Base-by-base conservation (phyloP, 768 basidiomycete species). In the Amanita inopinata region DNA sequence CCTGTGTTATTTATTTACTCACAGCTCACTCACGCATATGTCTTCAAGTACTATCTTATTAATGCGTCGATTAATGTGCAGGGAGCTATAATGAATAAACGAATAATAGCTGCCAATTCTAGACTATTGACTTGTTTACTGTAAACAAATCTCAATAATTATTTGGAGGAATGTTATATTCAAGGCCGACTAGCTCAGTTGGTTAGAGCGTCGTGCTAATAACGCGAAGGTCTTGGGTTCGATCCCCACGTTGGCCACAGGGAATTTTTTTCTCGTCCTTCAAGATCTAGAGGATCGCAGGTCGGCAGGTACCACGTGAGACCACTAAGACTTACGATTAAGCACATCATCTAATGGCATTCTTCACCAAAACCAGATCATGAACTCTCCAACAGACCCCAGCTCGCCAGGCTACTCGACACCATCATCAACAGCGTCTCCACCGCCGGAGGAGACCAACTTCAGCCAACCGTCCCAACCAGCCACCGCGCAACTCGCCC, bases 171-270 rank as follows among this genome's bases (percentile, higher is more conserved):
- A 5, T 3, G 5, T 7, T 34, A 17, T 3, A 3, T 38, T 14
- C 14, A 17, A 42, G 77, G 79, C 78, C 77, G 77, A 72, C 75
- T 81, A 80, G 79, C 79, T 81, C 80, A 81, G 80, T 66, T 80
- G 80, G 80, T 81, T 81, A 80, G 79, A 81, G 79, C 80, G 78
- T 79, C 71, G 79, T 78, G 75, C 79, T 80, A 80, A 77, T 77
- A 74, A 76, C 72, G 70, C 74, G 70, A 73, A 74, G 74, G 73
- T 76, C 74, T 70, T 75, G 74, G 75, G 73, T 74, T 74, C 73
- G 73, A 74, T 66, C 71, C 72, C 72, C 73, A 70, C 25, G 43
- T 45, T 38, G 43, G 43, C 43, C 43, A 44, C 14, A 1, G 1
- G 30, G 2, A 6, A 24, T 34, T 34, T 42, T 33, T 22, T 4